phyloP scores from a whole-genome alignment of 306 rosid species.

The Sicyos baderoa region DNA sequence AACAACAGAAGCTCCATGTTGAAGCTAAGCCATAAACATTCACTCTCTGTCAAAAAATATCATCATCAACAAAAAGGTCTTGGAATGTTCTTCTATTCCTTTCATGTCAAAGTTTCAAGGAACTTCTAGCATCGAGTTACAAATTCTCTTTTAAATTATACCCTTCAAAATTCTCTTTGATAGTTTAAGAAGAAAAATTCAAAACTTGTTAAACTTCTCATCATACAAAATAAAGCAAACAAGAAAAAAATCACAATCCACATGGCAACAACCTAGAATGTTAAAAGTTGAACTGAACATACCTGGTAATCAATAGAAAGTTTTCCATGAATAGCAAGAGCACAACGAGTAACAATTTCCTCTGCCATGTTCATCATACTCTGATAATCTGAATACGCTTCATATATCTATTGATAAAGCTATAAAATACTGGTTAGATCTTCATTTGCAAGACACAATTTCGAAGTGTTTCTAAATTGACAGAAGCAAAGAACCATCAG shows the following conservation, averaged over 20 bases:
- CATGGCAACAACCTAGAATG: background rate
- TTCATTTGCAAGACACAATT: constrained; percentile 20
- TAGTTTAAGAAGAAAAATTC: background rate
- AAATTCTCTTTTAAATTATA: background rate
- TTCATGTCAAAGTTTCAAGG: background rate
- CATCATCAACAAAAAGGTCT: background rate
- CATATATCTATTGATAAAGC: constrained; percentile 71
- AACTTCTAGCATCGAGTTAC: background rate
- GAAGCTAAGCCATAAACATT: background rate
- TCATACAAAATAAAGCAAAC: background rate
- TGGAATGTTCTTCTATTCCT: constrained; percentile 6
- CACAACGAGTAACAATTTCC: constrained; percentile 83
- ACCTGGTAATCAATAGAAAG: constrained; percentile 92
- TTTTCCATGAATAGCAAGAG: constrained; percentile 74
- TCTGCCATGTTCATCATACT: constrained; percentile 97
- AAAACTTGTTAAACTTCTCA: background rate
- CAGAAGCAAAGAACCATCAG: constrained; percentile 19
- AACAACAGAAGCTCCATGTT: background rate
- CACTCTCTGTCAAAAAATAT: background rate
- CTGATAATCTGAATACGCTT: constrained; percentile 94
- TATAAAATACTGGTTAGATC: constrained; percentile 37
- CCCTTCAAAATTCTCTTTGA: background rate
- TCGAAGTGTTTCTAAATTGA: constrained; percentile 18
- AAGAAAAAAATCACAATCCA: background rate
- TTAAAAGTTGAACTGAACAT: constrained; percentile 9